phyloP scores from a whole-genome alignment of 2,329 filamentous ascomycete species.

The Thielaviopsis cerberus region DNA sequence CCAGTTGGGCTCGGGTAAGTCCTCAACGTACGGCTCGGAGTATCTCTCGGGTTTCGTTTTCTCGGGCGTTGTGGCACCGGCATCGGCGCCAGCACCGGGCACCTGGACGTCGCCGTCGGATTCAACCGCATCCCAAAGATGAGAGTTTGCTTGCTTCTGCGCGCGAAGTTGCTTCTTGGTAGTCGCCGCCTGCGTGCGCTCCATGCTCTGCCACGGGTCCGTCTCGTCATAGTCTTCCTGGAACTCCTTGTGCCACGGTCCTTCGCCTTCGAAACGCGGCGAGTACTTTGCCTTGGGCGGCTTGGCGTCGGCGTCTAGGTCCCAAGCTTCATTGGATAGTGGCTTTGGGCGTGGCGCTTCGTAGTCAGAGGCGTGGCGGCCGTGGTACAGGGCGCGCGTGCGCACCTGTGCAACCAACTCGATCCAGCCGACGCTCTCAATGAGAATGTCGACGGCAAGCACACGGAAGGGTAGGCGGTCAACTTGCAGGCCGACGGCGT shows the following conservation, averaged over 20 bases:
- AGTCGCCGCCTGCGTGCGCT: slow-evolving; percentile 12
- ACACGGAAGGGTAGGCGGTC: slow-evolving; percentile 63
- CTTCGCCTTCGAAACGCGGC: slow-evolving; percentile 2
- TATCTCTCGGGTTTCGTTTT: slow-evolving; percentile 13
- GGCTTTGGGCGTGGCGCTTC: background rate
- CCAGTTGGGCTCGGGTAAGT: slow-evolving; percentile 20
- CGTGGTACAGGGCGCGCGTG: slow-evolving; percentile 27
- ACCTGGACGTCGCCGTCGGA: slow-evolving; percentile 1
- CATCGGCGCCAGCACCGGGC: no score
- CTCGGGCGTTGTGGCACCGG: no score
- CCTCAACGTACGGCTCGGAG: background rate
- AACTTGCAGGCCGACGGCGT: slow-evolving; percentile 43
- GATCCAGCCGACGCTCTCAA: slow-evolving; percentile 87
- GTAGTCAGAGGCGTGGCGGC: slow-evolving; percentile 14
- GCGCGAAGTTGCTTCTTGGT: background rate
- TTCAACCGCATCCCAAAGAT: slow-evolving; percentile 5
- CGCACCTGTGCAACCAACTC: slow-evolving; percentile 73
- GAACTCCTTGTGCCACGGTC: slow-evolving; percentile 6
- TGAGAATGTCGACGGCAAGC: slow-evolving; percentile 62
- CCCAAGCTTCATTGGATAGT: slow-evolving; percentile 5
- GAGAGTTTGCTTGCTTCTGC: slow-evolving; percentile 11
- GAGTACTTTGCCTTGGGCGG: slow-evolving; percentile 9
- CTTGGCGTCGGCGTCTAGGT: slow-evolving; percentile 7
- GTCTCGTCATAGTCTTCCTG: background rate
- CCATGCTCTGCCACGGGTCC: slow-evolving; percentile 12